Base-by-base conservation (phyloP, 192 early-diverging fungal genomes). In the Podila horticola region DNA sequence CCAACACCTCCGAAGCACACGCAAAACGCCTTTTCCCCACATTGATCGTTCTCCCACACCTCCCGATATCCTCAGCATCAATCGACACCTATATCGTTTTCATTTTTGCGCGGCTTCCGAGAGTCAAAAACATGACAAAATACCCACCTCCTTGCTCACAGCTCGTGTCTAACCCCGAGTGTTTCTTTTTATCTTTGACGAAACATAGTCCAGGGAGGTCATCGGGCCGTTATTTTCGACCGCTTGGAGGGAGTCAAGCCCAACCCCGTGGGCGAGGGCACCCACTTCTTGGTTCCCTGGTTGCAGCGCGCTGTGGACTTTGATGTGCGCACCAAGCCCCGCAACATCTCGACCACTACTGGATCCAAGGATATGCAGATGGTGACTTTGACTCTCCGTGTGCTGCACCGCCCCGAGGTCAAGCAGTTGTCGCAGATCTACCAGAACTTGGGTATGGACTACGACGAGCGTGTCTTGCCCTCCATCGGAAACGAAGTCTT, bases 301-400 rank as follows among this genome's bases (percentile, higher is more conserved):
- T 88, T 97, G 60, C 98, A 99, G 85, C 88, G 92, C 26, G 92
- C 97, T 4, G 89, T 97, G 51, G 75, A 92, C 59, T 97, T 91
- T 67, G 98, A 99, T 82, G 94, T 97, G 55, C 96, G 98, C 65
- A 97, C 94, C 60, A 92, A 93, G 73, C 98, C 98, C 57, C 93
- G 98, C 74, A 94, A 98, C 87, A 99, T 99, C 82, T 95, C 95
- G 48, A 98, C 98, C 71, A 98, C 95, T 1, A 99, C 98, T n/a
- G 98, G 97, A 59, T 98, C 97, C 60, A 97, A 97, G 88, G 98
- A 99, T 84, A 98, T 99, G 98, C 98, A 99, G 77, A 96, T 95
- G 93, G 94, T 98, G 17, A 94, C 93, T 36, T 90, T 98, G 79
- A 97, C 95, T 64, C 88, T 97, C 58, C 93, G 95, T 88, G 95